Evolutionary conservation across 257 asterid species (phyloP), one percentile per base, ranked within the genome.

Genomic region (Cynanchum wilfordii): DNA sequence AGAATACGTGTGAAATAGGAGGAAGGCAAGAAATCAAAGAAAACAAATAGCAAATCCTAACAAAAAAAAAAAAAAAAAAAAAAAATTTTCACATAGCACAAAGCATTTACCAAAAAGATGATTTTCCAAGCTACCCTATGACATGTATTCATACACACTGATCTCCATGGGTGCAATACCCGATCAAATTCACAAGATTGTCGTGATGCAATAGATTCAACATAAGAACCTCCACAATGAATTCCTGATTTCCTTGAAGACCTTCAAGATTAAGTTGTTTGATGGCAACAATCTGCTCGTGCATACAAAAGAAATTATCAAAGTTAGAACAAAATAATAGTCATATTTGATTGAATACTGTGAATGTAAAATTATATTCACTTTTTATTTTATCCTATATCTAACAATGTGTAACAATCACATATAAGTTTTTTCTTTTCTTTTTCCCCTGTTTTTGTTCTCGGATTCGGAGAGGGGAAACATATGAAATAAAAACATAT

Each of bases 111-210:
- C 97, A 55, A 90, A 90, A 60, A 90, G 87, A 84, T 93, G 98
- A 81, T 85, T 78, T 78, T 93, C 98, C 73, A 90, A 85, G 86
- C 98, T 90, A 27, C 96, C 96, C 98, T 79, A 79, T 17, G 96
- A 84, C 98, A 90, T 93, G 81, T 75, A 93, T 85, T 93, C 98
- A 10, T 93, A 90, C 64, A 90, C 97, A 84, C 76, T 93, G 98
- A 72, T 90, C 96, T 20, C 98, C 98, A 76, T 88, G 94, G 0
- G 97, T 85, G 79, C 98, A 93, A 65, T 93, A 93, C 24, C 97
- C 97, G 3, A 84, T 86, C 83, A 93, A 79, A 73, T 87, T 93
- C 78, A 93, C 98, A 29, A 93, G 97, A 80, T 93, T 89, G 40
- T 86, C 86, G 72, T 93, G 96, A 76, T 90, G 97, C 81, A 93